phyloP scores from a whole-genome alignment of 108 stramenopile genomes.

The Pelagomonas calceolata region DNA sequence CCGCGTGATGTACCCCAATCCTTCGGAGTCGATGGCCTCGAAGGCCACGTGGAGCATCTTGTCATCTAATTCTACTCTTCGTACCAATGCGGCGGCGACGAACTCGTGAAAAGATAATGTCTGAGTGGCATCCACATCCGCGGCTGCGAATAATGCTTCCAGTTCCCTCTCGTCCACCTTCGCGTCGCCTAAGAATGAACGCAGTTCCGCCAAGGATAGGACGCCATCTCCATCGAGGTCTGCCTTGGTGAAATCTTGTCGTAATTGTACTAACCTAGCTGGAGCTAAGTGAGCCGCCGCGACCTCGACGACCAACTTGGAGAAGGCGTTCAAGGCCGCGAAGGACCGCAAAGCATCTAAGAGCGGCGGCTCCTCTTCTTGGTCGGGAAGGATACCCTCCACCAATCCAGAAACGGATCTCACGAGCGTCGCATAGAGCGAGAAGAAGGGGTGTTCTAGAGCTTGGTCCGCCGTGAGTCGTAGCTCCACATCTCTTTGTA shows the following conservation, averaged over 20 bases:
- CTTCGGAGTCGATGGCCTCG: slow-evolving; percentile 1
- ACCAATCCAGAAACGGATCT: too few species aligned
- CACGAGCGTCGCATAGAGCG: too few species aligned
- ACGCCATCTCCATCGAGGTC: background rate
- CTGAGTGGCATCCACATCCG: background rate
- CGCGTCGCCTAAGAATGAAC: background rate
- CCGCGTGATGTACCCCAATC: background rate
- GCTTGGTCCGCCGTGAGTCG: slow-evolving; percentile 30
- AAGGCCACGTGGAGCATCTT: background rate
- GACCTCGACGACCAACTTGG: background rate
- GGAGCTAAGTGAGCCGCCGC: background rate
- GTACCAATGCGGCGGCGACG: background rate
- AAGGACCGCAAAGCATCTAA: too few species aligned
- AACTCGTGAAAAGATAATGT: background rate
- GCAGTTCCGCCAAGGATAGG: background rate
- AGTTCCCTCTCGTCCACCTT: background rate
- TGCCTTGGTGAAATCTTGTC: background rate
- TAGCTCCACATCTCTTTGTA: slow-evolving; percentile 18
- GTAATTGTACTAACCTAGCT: background rate
- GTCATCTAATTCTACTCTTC: background rate
- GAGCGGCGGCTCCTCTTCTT: too few species aligned
- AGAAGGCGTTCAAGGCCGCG: too few species aligned
- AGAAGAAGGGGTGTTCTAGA: slow-evolving; percentile 23
- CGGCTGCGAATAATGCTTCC: background rate
- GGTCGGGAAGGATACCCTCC: too few species aligned